Base-by-base conservation (phyloP, 495 filamentous ascomycete genomes). In the Aspergillus bridgeri region DNA sequence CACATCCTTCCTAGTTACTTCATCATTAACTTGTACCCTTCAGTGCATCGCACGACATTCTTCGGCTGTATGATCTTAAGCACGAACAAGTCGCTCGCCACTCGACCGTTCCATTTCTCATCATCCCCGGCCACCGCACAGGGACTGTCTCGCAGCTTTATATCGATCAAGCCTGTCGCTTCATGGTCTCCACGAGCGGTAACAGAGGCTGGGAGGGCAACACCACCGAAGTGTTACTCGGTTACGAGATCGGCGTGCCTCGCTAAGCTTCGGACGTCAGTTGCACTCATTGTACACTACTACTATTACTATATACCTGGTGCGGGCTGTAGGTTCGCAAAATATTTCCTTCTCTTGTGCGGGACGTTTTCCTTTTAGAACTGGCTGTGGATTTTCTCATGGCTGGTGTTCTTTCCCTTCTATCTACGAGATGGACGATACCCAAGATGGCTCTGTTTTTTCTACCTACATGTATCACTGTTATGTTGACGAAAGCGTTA, bases 141-240 rank as follows among this genome's bases (percentile, higher is more conserved):
- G 94, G 95, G 48, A 91, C 96, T 23, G 92, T 96, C 47, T 90
- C 88, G 0, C 81, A 83, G 57, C 70, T 96, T 23, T 91, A 91
- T 65, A 79, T 96, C 49, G 94, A 98, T 69, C 88, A 90, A 24
- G 91, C 90, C 0, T 94, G 90, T 62, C 80, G 86, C 29, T 96
- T 91, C 69, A 91, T 98, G 85, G 81, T 98, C 48, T 93, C 89
- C 2, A 87, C 89, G 2, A 91, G 88, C 27, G 94, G 94, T 1
- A 97, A 92, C 60, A 76, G 94, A 51, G 94, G 94, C 3, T 98
- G 95, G 95, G 95, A 98, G 69, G 94, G 94, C n/a, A 84, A 78
- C 25, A 86, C 81, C 24, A 97, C 94, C 2, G 94, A 98, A 75
- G 91, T 94, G 8, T 70, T 97, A 25, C 80, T 98, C 44, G 94